Evolutionary conservation across 257 asterid species (phyloP), one percentile per base, ranked within the genome.

Genomic region (Nicotiana benthamiana): DNA sequence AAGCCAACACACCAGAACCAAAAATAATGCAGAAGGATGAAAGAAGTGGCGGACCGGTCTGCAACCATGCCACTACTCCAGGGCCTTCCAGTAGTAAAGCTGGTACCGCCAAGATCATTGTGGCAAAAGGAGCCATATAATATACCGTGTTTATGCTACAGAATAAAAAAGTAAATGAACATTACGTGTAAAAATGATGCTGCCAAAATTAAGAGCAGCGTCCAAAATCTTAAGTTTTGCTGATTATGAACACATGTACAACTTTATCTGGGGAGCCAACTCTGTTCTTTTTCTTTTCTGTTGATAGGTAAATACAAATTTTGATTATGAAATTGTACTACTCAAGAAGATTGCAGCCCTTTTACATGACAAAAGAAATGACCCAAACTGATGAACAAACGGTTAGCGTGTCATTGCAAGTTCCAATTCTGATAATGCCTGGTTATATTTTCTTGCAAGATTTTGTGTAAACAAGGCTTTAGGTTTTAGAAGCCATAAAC

Each of bases 81-180:
- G 88, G 17, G 77, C 97, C 99, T 90, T 95, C 99, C 17, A 95
- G 89, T 9, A 92, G 64, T 83, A 94, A 34, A 24, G 99, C 99
- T 48, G 98, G 99, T 66, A 84, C 59, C 17, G 89, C 95, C 89
- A 95, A 84, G 87, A 95, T 94, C 98, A 95, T 90, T 27, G 98
- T 95, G 11, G 98, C 98, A 83, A 85, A 91, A 28, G 98, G 97
- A 43, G 99, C 98, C 99, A 95, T 95, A 91, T 94, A 91, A 85
- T 93, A 94, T 22, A 95, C 99, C 3, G 99, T 95, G 90, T 95
- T 95, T 85, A 95, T 95, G 79, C 97, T 95, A 90, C 80, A 86
- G 34, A 79, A 66, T 11, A 46, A 54, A 61, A 64, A 79, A 64
- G 63, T 79, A 51, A 64, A 46, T 43, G 48, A 62, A 62, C 43